These are phyloP conservation scores for Apostasia shenzhenica DNA, from an alignment of 106 monocot genomes.

Conservation along the genomic window DNA sequence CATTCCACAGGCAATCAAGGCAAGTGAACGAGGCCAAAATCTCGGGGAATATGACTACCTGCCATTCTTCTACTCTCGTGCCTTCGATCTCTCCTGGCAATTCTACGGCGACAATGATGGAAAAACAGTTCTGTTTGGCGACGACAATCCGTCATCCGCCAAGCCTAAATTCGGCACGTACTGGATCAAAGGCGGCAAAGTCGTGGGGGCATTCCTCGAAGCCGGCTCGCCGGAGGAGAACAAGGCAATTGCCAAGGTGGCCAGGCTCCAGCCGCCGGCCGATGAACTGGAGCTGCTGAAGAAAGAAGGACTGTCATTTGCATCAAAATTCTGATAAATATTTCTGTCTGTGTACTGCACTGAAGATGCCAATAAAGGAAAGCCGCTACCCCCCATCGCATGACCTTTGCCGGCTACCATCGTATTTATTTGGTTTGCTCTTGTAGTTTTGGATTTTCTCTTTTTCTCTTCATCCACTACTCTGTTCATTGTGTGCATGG, in stretches of 20 bases:
- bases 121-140: constrained; percentile 52
- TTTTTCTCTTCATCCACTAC: too few species aligned
- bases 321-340: constrained; percentile 32
- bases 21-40: constrained; percentile 25
- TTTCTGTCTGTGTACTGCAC: too few species aligned
- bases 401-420: too few species aligned
- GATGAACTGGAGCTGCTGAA: constrained; percentile 25
- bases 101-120: constrained; percentile 69
- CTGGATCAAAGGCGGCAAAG: constrained; percentile 62
- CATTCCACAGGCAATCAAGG: constrained; percentile 48
- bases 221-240: constrained; percentile 58
- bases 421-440: too few species aligned
- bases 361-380: too few species aligned
- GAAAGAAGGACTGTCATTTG: constrained; percentile 41
- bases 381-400: too few species aligned
- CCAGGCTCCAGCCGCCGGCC: constrained; percentile 30
- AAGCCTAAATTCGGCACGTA: constrained; percentile 56
- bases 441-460: too few species aligned
- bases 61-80: constrained; percentile 59
- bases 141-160: constrained; percentile 38
- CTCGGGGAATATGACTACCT: constrained; percentile 59
- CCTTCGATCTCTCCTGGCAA: constrained; percentile 59
- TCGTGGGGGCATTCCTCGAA: constrained; percentile 54
- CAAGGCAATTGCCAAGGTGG: constrained; percentile 56
- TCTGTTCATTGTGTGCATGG: too few species aligned